These are phyloP conservation scores for Dendryphion nanum DNA, from an alignment of 2,329 filamentous ascomycete genomes.

Conservation along the genomic window DNA sequence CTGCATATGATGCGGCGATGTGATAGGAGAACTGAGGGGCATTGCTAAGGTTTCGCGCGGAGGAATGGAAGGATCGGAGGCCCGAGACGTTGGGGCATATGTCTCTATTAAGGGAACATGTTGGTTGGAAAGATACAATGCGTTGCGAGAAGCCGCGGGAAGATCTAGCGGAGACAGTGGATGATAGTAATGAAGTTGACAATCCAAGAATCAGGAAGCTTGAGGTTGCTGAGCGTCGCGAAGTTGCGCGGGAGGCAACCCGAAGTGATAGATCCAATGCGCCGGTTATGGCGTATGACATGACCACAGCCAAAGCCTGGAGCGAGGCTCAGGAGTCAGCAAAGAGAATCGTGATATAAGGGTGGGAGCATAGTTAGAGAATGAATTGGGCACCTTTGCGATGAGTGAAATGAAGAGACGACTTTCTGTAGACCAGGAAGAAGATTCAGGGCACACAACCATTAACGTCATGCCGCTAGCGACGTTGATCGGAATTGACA, in stretches of 20 bases:
- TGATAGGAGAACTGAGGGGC: constrained; percentile 37
- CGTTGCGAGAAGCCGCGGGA: constrained; percentile 14
- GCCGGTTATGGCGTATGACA: constrained; percentile 35
- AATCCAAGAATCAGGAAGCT: constrained; percentile 31
- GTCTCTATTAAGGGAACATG: constrained; percentile 29
- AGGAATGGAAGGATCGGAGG: constrained; percentile 29
- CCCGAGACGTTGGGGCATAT: constrained; percentile 26
- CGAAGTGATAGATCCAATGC: constrained; percentile 9
- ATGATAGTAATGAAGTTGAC: constrained; percentile 25
- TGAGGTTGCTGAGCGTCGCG: constrained; percentile 24
- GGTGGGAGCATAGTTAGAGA: constrained; percentile 8
- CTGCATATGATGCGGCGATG: constrained; percentile 42
- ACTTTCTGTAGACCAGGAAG: constrained; percentile 29
- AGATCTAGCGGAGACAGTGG: constrained; percentile 19
- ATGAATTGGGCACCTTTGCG: constrained; percentile 21
- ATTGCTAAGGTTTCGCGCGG: constrained; percentile 24
- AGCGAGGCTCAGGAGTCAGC: constrained; percentile 18
- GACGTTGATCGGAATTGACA: background rate
- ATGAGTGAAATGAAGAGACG: constrained; percentile 18
- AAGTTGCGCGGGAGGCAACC: constrained; percentile 12
- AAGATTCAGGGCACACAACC: constrained; percentile 12
- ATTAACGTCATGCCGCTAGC: constrained; percentile 30
- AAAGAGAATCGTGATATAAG: constrained; percentile 1
- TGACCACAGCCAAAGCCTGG: constrained; percentile 36
- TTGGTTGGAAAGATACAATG: constrained; percentile 18